Evolutionary conservation across 73 alveolate species (phyloP), one percentile per base, ranked within the genome.

Genomic region (Paramecium primaurelia): DNA sequence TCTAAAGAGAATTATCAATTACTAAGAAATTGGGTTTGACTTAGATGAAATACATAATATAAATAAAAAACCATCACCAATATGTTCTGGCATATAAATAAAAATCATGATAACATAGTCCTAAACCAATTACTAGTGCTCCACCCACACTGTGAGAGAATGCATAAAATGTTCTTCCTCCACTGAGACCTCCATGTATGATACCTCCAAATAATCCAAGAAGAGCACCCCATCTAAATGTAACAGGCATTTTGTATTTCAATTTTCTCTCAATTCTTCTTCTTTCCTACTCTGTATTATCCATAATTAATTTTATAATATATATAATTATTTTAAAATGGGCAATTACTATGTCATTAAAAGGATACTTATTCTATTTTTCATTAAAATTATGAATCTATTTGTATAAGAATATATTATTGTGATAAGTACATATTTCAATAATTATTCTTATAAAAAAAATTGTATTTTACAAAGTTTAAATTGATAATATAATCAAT

Each of bases 171-270:
- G 28, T 80, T 12, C 75, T 80, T 11, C 58, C 47, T 44, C 84
- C 84, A 64, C 91, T 42, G 8, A 80, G 58, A 20, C 91, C 91
- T 20, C 77, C 91, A 80, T 45, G 77, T 11, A 45, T 45, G 11
- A 80, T 80, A 32, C 91, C 91, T 32, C 47, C 91, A 80, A 80
- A 80, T 47, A 80, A 47, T 45, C 91, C 91, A 8, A 80, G 47
- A 10, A 80, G 25, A 25, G 77, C 91, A 10, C 91, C 91, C 91
- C 91, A 80, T 45, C 91, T 40, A 0, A 80, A 80, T n/a, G 75
- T 49, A 2, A 80, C 91, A 3, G 91, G 91, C 71, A 80, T 42
- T 80, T 80, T 80, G 49, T 42, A 80, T 42, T 40, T 42, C 26
- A 80, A 80, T 80, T 80, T 80, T 80, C 91, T 42, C 20, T 42